Percentiles rank a stretch among this genome's conserved stretches.
These are phyloP conservation scores for Paramecium pentaurelia DNA, from an alignment of 73 alveolate genomes.

Conservation along the genomic window DNA sequence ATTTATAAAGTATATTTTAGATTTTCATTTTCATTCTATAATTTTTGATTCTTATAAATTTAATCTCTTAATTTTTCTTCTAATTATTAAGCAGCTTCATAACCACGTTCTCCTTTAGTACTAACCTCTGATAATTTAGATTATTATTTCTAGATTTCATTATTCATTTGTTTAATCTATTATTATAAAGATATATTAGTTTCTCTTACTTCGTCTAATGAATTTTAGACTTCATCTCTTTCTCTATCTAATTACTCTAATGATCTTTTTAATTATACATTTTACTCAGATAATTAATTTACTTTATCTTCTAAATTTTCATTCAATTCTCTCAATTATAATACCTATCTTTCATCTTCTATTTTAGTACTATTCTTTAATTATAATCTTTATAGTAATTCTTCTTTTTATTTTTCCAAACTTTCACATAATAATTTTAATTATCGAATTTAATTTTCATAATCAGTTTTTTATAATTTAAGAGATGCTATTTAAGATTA, in stretches of 20 bases:
- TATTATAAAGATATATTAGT: not conserved
- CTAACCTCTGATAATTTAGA: constrained; percentile 33
- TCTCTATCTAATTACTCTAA: constrained; percentile 47
- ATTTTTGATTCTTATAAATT: constrained; percentile 18
- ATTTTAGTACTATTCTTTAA: constrained; percentile 40
- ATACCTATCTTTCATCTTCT: constrained; percentile 50
- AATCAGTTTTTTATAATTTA: constrained; percentile 23
- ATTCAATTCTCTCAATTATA: not conserved
- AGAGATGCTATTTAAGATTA: not conserved
- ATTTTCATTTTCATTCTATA: constrained; percentile 44
- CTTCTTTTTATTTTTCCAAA: constrained; percentile 53
- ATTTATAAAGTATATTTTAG: constrained; percentile 46
- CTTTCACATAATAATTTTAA: constrained; percentile 51
- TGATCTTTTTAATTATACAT: not conserved
- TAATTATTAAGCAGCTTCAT: constrained; percentile 41
- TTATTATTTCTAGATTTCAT: constrained; percentile 34
- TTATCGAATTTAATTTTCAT: constrained; percentile 37
- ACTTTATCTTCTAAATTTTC: not conserved
- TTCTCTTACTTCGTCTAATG: constrained; percentile 38
- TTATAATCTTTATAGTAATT: constrained; percentile 51
- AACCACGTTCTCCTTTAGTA: constrained; percentile 44
- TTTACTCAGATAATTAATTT: not conserved
- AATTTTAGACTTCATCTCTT: constrained; percentile 61
- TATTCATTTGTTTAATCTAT: not conserved
- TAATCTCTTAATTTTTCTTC: constrained; percentile 44